Evolutionary conservation across 1,284 basidiomycete genomes (phyloP).

Genomic region (Fomitopsis palustris): DNA sequence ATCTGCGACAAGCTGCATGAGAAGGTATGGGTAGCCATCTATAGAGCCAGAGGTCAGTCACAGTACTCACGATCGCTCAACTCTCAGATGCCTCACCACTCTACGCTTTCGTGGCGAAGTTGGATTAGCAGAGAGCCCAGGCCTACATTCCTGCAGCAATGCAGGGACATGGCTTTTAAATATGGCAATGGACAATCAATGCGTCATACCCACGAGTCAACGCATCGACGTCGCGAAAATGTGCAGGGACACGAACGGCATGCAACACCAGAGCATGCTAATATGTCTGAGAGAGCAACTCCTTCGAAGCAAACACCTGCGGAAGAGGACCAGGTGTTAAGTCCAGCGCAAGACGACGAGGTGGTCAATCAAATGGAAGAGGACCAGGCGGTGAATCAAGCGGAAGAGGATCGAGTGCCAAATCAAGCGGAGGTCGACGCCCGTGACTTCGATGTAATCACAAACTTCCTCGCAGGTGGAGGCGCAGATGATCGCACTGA

Average conservation of each 20-base stretch:
- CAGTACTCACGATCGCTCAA: neutral
- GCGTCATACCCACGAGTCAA: neutral
- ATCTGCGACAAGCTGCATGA: slow-evolving; percentile 32
- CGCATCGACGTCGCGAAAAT: neutral
- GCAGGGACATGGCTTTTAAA: slow-evolving; percentile 36
- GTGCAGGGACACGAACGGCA: neutral
- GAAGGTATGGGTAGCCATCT: slow-evolving; percentile 37
- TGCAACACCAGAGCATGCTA: neutral
- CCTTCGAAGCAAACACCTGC: neutral
- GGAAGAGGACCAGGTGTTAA: neutral
- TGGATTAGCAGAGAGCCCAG: neutral
- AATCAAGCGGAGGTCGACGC: neutral
- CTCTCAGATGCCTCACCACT: slow-evolving; percentile 45
- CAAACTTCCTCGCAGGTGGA: slow-evolving; percentile 47
- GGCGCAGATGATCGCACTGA: slow-evolving; percentile 44
- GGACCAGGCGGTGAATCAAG: no score
- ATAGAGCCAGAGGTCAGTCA: neutral
- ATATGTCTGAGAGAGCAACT: neutral
- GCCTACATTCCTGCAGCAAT: slow-evolving; percentile 18
- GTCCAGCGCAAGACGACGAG: neutral
- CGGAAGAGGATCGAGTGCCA: neutral
- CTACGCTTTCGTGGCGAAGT: slow-evolving; percentile 33
- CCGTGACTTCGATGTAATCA: slow-evolving; percentile 45
- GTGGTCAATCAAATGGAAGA: no score
- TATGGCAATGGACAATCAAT: slow-evolving; percentile 26